Evolutionary conservation across 1,284 basidiomycete species (phyloP).

Genomic region (Papiliotrema laurentii): DNA sequence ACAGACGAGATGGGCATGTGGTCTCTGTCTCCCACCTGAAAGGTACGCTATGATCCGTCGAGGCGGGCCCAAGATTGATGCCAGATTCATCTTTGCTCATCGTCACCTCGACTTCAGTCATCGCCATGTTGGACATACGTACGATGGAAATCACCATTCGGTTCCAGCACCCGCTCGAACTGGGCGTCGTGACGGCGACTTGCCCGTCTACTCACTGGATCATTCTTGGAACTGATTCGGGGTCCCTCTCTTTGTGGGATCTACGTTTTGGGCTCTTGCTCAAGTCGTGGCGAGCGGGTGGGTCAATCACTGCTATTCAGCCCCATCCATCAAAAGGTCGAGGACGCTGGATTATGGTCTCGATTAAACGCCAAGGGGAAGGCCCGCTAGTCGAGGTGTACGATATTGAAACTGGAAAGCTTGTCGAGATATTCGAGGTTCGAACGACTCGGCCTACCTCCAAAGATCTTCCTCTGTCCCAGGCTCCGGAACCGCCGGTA

Average conservation of each 20-base stretch:
- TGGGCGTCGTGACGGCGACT: constrained; percentile 77
- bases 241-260: constrained; percentile 86
- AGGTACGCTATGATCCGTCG: constrained; percentile 16
- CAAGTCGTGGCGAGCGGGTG: constrained; percentile 72
- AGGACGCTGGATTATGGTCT: constrained; percentile 83
- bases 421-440: constrained; percentile 45
- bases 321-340: constrained; percentile 72
- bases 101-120: constrained; percentile 72
- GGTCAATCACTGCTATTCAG: constrained; percentile 55
- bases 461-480: not conserved
- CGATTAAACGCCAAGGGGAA: constrained; percentile 38
- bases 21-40: constrained; percentile 28
- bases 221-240: constrained; percentile 77
- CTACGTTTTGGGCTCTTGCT: constrained; percentile 85
- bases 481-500: not conserved
- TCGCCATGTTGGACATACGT: constrained; percentile 77
- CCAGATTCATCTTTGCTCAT: constrained; percentile 60
- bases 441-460: constrained; percentile 23
- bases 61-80: constrained; percentile 3
- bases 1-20: constrained; percentile 28
- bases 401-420: constrained; percentile 45
- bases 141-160: constrained; percentile 72
- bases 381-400: constrained; percentile 40
- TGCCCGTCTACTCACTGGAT: constrained; percentile 82
- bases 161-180: constrained; percentile 77